phyloP scores from a whole-genome alignment of 305 asterid species.

The Salvia sclarea region DNA sequence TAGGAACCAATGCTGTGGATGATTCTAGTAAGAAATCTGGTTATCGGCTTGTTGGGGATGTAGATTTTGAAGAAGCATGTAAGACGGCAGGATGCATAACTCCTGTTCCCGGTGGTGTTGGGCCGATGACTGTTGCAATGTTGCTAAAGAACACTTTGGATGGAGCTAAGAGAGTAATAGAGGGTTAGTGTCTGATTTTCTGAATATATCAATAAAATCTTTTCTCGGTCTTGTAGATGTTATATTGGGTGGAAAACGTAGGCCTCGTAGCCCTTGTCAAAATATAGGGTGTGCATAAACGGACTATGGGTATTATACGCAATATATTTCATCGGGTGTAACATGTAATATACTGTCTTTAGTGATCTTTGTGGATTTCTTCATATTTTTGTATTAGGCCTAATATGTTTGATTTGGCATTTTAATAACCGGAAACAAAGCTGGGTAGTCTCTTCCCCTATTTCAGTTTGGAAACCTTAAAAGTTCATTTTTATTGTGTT shows the following conservation, averaged over 20 bases:
- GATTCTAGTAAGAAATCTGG: constrained; percentile 80
- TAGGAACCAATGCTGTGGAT: constrained; percentile 84
- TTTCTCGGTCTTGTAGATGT: not conserved
- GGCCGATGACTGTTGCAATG: constrained; percentile 98
- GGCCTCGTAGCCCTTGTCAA: not conserved
- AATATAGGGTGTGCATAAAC: too few relatives aligned
- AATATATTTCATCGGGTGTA: not conserved
- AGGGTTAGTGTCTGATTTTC: constrained; percentile 23
- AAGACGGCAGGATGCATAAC: constrained; percentile 86
- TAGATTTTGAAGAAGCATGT: constrained; percentile 76
- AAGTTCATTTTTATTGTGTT: not conserved
- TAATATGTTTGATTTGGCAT: not conserved
- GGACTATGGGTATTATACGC: not conserved
- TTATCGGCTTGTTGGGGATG: constrained; percentile 92
- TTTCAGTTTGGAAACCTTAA: not conserved
- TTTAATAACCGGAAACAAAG: too few relatives aligned
- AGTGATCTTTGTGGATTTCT: not conserved
- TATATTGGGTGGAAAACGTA: not conserved
- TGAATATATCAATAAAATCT: not conserved
- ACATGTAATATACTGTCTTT: not conserved
- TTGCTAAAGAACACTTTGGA: constrained; percentile 80
- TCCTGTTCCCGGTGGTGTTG: constrained; percentile 97
- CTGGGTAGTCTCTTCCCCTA: not conserved
- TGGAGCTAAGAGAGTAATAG: constrained; percentile 77
- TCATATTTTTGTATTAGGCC: constrained; percentile 2